Conservation (phyloP, 2,329 filamentous ascomycete species). For the Pseudocercospora vitis region DNA sequence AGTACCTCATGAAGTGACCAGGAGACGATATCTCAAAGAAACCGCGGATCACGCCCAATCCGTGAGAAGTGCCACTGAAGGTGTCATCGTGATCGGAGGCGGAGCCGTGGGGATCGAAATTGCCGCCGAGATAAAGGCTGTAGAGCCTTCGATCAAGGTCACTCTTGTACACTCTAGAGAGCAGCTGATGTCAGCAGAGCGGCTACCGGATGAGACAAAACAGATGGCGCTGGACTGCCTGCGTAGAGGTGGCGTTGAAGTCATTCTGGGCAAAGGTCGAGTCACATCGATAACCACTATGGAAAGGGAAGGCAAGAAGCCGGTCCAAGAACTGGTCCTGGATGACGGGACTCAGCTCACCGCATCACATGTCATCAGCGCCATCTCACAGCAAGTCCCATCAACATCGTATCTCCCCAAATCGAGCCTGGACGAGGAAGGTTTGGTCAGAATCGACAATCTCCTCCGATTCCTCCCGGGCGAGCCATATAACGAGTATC, state of each 20-base stretch:
- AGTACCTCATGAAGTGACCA: slow-evolving; percentile 65
- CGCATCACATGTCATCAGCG: slow-evolving; percentile 67
- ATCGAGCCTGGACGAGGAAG: slow-evolving; percentile 60
- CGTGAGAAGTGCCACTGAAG: slow-evolving; percentile 54
- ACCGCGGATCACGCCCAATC: slow-evolving; percentile 58
- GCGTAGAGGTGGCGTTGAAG: slow-evolving; percentile 62
- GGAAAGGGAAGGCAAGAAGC: slow-evolving; percentile 46
- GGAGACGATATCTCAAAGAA: slow-evolving; percentile 64
- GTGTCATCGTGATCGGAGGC: slow-evolving; percentile 73
- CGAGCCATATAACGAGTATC: slow-evolving; percentile 58
- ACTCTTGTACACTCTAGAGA: slow-evolving; percentile 72
- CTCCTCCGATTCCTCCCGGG: slow-evolving; percentile 57
- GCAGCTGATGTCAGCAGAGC: slow-evolving; percentile 70
- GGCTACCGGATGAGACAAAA: slow-evolving; percentile 68
- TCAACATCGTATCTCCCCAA: slow-evolving; percentile 63
- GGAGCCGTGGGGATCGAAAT: slow-evolving; percentile 79
- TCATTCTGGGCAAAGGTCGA: slow-evolving; percentile 59
- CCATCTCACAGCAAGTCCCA: slow-evolving; percentile 63
- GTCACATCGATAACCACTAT: slow-evolving; percentile 53
- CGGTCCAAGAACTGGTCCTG: slow-evolving; percentile 54
- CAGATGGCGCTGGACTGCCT: slow-evolving; percentile 60
- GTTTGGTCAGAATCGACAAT: slow-evolving; percentile 63
- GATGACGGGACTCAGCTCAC: slow-evolving; percentile 60
- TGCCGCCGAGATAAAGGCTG: slow-evolving; percentile 72
- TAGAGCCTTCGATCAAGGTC: slow-evolving; percentile 65